Percentiles rank a stretch among this genome's conserved stretches.
Evolutionary conservation across 2,329 filamentous ascomycete species (phyloP).

Genomic region (Neonectria ditissima): DNA sequence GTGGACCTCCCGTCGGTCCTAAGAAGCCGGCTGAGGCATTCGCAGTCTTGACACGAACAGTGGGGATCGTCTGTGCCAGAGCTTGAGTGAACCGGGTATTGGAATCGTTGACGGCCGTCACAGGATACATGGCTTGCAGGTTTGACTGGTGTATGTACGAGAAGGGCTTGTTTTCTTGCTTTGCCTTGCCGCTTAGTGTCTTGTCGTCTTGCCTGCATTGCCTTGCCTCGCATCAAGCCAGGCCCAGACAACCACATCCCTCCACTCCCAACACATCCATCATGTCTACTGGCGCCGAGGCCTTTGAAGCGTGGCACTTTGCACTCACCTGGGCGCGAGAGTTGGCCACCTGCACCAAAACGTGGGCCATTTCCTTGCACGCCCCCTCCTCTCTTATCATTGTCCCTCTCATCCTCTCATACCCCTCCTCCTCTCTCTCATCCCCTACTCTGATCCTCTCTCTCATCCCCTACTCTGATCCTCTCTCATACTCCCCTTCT

Average conservation of each 20-base stretch:
- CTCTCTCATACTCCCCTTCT: too few species aligned
- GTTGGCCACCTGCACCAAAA: constrained; percentile 4
- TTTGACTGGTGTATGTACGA: too few species aligned
- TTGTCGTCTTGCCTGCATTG: neutral
- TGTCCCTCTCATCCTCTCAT: neutral
- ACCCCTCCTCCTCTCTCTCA: neutral
- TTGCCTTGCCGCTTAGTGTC: too few species aligned
- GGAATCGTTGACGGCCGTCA: too few species aligned
- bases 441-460: constrained; percentile 1
- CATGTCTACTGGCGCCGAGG: neutral
- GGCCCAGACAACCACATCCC: constrained; percentile 4
- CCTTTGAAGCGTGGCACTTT: constrained; percentile 16
- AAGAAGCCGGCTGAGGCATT: neutral
- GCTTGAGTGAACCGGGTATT: too few species aligned
- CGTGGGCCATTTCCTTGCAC: constrained; percentile 9
- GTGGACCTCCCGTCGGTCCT: neutral
- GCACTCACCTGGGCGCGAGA: constrained; percentile 10
- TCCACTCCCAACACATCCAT: neutral
- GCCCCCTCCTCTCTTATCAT: constrained; percentile 4
- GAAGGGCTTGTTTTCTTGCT: neutral
- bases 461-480: constrained; percentile 2
- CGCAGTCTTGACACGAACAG: constrained; percentile 27
- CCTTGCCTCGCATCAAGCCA: constrained; percentile 4
- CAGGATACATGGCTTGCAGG: too few species aligned
- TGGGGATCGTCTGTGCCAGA: constrained; percentile 24